Base-by-base conservation (phyloP, 176 grass and related monocot species). In the Phyllostachys edulis region DNA sequence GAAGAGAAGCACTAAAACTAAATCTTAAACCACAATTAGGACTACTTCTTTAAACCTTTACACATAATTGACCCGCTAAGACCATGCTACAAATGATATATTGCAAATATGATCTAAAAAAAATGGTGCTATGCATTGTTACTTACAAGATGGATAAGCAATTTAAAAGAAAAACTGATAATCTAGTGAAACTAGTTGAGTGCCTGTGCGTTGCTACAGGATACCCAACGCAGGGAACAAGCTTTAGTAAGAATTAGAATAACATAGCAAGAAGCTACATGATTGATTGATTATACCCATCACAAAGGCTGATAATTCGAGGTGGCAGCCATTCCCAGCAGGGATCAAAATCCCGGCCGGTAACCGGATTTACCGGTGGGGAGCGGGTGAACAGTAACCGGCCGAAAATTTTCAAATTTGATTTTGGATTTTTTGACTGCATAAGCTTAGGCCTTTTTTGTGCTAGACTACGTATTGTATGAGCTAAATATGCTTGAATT, bases 11-110 rank as follows among this genome's bases (percentile, higher is more conserved):
- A 54, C 51, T 12, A 20, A 39, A 75, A 38, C 11, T 9, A 57
- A 75, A 75, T 15, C 17, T 56, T 12, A 54, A 56, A 21, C 32
- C 71, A 51, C 21, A 50, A 54, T 29, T 55, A 14, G 41, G 18
- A 75, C 71, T 42, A 65, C 5, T 42, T 56, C 56, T 73, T 66
- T 15, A 73, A 73, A 71, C 36, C 18, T 52, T 82, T 69, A 76
- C 17, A 27, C 21, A n/a, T 44, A 17, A 56, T 49, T 21, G 20
- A 57, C 45, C 21, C 54, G 4, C 21, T 82, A 82, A 37, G 15
- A 82, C 78, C 2, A 82, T 46, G 61, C 67, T 71, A 24, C 40
- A 71, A 76, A 51, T 40, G 24, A 72, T 38, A 63, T 63, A 70
- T 21, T 71, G 24, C 49, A 36, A 39, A 71, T 63, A 73, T 71